These are phyloP conservation scores for Colletotrichum sp. DNA, from an alignment of 2,329 filamentous ascomycete genomes.

Conservation along the genomic window DNA sequence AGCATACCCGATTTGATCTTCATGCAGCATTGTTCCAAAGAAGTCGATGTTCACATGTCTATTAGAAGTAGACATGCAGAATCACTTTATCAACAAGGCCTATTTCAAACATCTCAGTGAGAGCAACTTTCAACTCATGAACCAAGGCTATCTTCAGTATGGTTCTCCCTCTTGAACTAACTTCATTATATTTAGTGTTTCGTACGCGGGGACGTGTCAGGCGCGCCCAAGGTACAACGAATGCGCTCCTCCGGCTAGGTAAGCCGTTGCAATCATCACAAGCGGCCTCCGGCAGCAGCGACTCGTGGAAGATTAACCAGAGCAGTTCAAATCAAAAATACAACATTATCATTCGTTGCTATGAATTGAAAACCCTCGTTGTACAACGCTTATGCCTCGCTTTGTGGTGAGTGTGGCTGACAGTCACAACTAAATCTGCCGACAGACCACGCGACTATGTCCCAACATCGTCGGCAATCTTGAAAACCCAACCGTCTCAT, in stretches of 20 bases:
- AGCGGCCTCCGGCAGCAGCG: neutral
- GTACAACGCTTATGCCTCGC: neutral
- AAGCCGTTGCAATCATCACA: neutral
- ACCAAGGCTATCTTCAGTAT: neutral
- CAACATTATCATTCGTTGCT: neutral
- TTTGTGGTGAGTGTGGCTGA: fast-evolving
- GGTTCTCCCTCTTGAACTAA: neutral
- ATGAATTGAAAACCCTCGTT: neutral
- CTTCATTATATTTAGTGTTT: too few relatives aligned
- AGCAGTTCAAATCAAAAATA: neutral
- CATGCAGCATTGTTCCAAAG: neutral
- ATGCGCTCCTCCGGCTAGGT: neutral
- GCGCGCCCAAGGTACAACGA: neutral
- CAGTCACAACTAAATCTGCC: fast-evolving
- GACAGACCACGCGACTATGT: neutral
- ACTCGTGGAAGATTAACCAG: neutral
- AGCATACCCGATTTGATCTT: fast-evolving
- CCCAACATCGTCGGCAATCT: neutral
- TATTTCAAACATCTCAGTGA: neutral
- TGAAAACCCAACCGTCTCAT: fast-evolving
- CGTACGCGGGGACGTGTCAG: neutral
- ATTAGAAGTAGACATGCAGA: neutral
- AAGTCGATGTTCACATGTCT: neutral
- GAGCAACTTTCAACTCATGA: neutral
- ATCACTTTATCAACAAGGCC: neutral